A percentile compares a stretch with the other conserved stretches of the same genome.
Evolutionary conservation across 257 asterid genomes (phyloP).

Genomic region (Mentha longifolia): DNA sequence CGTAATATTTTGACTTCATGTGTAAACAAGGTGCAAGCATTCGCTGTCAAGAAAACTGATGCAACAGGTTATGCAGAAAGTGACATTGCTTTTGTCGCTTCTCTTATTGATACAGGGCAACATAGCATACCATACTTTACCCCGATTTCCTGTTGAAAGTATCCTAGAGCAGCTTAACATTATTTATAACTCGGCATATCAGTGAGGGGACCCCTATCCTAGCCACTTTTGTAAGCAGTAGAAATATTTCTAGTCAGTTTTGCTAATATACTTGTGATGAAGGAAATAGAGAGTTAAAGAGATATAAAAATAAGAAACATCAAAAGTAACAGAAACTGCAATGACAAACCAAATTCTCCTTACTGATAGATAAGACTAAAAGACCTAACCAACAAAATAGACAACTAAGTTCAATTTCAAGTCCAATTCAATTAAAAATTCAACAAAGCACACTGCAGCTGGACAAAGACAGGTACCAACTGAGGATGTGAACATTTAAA

Average conservation of each 20-base stretch:
- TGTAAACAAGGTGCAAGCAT: slow-evolving; percentile 3
- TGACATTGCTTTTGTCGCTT: slow-evolving; percentile 3
- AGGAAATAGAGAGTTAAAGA: not conserved
- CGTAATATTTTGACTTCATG: not conserved
- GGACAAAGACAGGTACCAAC: slow-evolving; percentile 22
- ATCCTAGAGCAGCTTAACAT: slow-evolving; percentile 12
- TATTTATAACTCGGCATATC: slow-evolving; percentile 1
- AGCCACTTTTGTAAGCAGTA: not conserved
- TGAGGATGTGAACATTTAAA: slow-evolving; percentile 15
- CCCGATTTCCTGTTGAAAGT: not conserved
- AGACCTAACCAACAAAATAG: slow-evolving; percentile 14
- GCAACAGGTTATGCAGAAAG: not conserved
- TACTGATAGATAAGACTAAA: not conserved
- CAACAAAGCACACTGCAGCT: slow-evolving; percentile 4
- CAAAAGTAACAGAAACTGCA: slow-evolving; percentile 12
- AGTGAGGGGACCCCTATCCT: not conserved
- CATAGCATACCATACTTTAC: not conserved
- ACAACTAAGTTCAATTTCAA: slow-evolving; percentile 11
- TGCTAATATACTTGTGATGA: not conserved
- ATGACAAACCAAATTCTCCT: slow-evolving; percentile 2
- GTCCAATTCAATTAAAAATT: slow-evolving; percentile 13
- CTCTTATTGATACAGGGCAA: not conserved
- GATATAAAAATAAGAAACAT: not conserved
- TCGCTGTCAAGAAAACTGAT: slow-evolving; percentile 18
- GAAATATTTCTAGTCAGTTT: slow-evolving; percentile 13